phyloP scores from a whole-genome alignment of 805 yeast genomes.

The Candida peoriensis region DNA sequence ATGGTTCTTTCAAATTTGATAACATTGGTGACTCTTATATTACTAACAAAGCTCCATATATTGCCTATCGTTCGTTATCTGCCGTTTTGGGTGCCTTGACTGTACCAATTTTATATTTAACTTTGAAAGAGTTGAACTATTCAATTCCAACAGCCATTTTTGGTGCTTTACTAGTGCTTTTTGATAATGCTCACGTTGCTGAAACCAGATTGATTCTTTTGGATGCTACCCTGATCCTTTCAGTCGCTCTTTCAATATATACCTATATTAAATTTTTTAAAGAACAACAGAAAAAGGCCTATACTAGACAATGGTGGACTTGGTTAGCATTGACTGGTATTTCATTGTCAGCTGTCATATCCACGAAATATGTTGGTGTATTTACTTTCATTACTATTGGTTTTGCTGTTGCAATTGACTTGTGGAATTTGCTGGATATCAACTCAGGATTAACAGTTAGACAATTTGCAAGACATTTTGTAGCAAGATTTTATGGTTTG shows the following conservation, averaged over 20 bases:
- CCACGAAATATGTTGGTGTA: constrained; percentile 94
- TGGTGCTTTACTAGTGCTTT: constrained; percentile 68
- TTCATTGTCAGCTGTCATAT: constrained; percentile 83
- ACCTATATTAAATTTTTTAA: constrained; percentile 75
- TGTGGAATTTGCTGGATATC: constrained; percentile 83
- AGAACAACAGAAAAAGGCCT: constrained; percentile 59
- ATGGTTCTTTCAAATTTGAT: constrained; percentile 90
- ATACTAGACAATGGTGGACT: constrained; percentile 70
- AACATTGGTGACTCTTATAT: constrained; percentile 81
- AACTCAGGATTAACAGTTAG: constrained; percentile 56
- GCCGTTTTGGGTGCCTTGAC: constrained; percentile 81
- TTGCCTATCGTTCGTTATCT: constrained; percentile 73
- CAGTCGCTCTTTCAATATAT: constrained; percentile 78
- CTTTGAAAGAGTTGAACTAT: constrained; percentile 81
- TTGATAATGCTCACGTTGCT: constrained; percentile 86
- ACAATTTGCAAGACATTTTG: constrained; percentile 61
- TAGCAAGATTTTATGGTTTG: constrained; percentile 65
- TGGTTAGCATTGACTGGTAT: constrained; percentile 87
- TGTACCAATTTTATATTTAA: constrained; percentile 77
- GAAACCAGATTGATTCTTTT: constrained; percentile 88
- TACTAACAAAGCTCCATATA: constrained; percentile 75
- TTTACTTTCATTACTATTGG: constrained; percentile 90
- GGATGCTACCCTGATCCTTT: constrained; percentile 82
- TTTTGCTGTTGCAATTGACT: constrained; percentile 73
- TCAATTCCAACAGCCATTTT: constrained; percentile 74